Conservation (phyloP, 352 stramenopile genomes). For the Globisporangium nodosum region DNA sequence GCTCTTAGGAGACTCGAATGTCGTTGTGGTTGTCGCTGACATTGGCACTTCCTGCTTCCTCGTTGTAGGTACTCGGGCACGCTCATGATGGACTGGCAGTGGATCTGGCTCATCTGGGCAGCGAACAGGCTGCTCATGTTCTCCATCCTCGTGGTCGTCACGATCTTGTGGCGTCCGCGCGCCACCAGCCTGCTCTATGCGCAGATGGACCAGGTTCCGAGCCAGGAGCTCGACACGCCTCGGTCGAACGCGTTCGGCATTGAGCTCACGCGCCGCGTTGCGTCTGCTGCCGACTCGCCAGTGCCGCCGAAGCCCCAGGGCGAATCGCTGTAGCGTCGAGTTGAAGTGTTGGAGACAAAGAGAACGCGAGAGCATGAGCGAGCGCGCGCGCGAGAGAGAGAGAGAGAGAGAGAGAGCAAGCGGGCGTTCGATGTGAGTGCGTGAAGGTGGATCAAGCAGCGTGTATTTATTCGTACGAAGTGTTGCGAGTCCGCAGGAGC, state of each 20-base stretch:
- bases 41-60: background rate
- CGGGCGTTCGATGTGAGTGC: background rate
- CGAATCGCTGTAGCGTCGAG: constrained; percentile 7
- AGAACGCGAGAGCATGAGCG: no score
- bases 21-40: background rate
- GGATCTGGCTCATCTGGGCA: constrained; percentile 77
- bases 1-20: background rate
- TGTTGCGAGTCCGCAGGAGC: background rate
- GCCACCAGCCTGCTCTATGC: constrained; percentile 62
- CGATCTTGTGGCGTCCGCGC: constrained; percentile 71
- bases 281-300: constrained; percentile 41
- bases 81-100: constrained; percentile 59
- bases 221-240: constrained; percentile 47
- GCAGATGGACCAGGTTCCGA: constrained; percentile 78
- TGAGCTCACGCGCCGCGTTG: constrained; percentile 53
- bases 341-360: background rate
- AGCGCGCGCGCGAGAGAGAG: background rate
- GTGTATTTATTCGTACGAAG: background rate
- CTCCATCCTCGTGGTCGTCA: constrained; percentile 49
- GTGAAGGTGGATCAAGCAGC: no score
- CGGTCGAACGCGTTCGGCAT: constrained; percentile 38
- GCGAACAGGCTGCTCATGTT: constrained; percentile 72
- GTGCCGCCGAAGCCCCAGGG: background rate
- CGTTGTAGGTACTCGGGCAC: constrained; percentile 60
- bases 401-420: background rate